Percentiles rank a stretch among this genome's conserved stretches.
phyloP scores from a whole-genome alignment of 2,329 filamentous ascomycete genomes.

The Coniochaeta prunicola region DNA sequence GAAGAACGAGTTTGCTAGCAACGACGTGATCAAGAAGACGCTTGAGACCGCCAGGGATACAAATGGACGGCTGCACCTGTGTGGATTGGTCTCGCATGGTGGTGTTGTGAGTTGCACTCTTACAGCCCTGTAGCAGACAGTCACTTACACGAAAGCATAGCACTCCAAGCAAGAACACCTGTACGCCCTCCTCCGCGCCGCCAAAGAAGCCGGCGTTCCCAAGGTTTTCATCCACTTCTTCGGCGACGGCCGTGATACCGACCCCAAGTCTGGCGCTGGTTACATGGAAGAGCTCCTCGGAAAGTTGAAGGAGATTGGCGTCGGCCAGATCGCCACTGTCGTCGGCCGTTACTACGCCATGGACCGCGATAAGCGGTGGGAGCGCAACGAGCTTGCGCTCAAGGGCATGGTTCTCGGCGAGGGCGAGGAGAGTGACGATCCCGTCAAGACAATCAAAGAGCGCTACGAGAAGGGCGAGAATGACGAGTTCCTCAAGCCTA shows the following conservation, averaged over 20 bases:
- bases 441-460: slow-evolving; percentile 78
- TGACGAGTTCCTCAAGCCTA: slow-evolving; percentile 97
- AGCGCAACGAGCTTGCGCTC: slow-evolving; percentile 82
- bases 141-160: slow-evolving; percentile 27
- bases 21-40: slow-evolving; percentile 67
- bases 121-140: neutral
- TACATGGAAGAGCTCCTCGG: slow-evolving; percentile 85
- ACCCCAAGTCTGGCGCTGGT: slow-evolving; percentile 84
- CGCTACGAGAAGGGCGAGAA: slow-evolving; percentile 83
- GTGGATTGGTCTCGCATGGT: slow-evolving; percentile 88
- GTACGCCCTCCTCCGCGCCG: slow-evolving; percentile 77
- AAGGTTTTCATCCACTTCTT: slow-evolving; percentile 99
- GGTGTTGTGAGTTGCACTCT: slow-evolving; percentile 57
- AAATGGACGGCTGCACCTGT: slow-evolving; percentile 87
- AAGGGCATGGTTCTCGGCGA: slow-evolving; percentile 82
- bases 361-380: slow-evolving; percentile 99
- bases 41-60: slow-evolving; percentile 76
- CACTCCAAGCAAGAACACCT: slow-evolving; percentile 95
- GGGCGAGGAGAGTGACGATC: slow-evolving; percentile 78
- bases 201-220: slow-evolving; percentile 80
- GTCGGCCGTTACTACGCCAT: slow-evolving; percentile 97
- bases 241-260: slow-evolving; percentile 93
- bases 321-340: slow-evolving; percentile 83
- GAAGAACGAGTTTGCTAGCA: slow-evolving; percentile 70
- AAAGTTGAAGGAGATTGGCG: slow-evolving; percentile 73